A percentile compares a stretch with the other conserved stretches of the same genome.
phyloP scores from a whole-genome alignment of 129 eudicot species.

The Flaveria robusta region DNA sequence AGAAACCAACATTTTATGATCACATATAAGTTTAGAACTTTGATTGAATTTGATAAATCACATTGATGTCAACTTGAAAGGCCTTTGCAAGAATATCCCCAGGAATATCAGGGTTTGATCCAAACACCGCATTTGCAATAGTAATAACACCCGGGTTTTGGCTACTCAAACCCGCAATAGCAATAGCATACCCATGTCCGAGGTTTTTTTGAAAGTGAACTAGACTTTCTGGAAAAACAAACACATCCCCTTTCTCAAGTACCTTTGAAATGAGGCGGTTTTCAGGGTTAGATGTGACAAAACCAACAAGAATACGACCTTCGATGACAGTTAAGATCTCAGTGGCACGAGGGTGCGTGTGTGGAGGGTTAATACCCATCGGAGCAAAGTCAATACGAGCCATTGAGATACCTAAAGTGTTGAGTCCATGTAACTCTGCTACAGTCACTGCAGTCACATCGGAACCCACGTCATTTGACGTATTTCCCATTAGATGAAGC shows the following conservation, averaged over 20 bases:
- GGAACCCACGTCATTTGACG: slow-evolving; percentile 37
- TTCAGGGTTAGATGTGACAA: slow-evolving; percentile 39
- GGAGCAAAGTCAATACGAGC: slow-evolving; percentile 43
- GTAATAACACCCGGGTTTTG: slow-evolving; percentile 46
- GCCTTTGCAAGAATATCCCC: slow-evolving; percentile 30
- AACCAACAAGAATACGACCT: slow-evolving; percentile 38
- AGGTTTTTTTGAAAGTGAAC: slow-evolving; percentile 39
- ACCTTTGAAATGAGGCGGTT: slow-evolving; percentile 27
- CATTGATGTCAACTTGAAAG: slow-evolving; percentile 10
- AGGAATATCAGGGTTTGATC: slow-evolving; percentile 20
- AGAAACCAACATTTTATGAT: not conserved
- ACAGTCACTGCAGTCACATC: slow-evolving; percentile 35
- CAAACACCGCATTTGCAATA: slow-evolving; percentile 31
- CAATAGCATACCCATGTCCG: slow-evolving; percentile 31
- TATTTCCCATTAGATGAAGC: slow-evolving; percentile 29
- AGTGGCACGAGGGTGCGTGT: slow-evolving; percentile 30
- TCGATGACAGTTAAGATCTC: slow-evolving; percentile 37
- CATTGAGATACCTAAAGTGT: slow-evolving; percentile 46
- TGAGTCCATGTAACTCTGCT: slow-evolving; percentile 40
- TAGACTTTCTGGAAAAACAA: slow-evolving; percentile 44
- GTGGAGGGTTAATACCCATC: slow-evolving; percentile 34
- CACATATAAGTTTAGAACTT: not conserved
- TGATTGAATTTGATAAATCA: not conserved
- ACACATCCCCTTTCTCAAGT: slow-evolving; percentile 40
- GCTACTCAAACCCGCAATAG: slow-evolving; percentile 44